phyloP scores from a whole-genome alignment of 2,329 filamentous ascomycete species.

The Penicillium expansum region DNA sequence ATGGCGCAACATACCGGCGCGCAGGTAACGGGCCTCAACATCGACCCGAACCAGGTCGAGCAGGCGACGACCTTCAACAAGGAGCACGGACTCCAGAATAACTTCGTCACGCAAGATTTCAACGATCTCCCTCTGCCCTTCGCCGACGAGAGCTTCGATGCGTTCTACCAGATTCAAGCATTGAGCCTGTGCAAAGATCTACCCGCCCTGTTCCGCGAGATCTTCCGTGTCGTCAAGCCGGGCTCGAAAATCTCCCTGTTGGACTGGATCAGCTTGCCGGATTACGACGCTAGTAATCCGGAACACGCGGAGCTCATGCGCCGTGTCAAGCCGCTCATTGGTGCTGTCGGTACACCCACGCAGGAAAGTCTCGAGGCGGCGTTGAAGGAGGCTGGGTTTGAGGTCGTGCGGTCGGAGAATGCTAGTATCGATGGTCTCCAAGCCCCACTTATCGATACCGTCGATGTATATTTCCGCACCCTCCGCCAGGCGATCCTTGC shows the following conservation, averaged over 20 bases:
- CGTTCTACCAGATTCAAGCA: constrained; percentile 58
- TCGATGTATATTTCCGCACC: constrained; percentile 55
- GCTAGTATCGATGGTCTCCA: constrained; percentile 53
- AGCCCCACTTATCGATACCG: constrained; percentile 54
- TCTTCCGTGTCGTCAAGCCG: constrained; percentile 52
- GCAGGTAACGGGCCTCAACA: constrained; percentile 53
- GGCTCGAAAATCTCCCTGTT: constrained; percentile 52
- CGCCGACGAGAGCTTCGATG: constrained; percentile 50
- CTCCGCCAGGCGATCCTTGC: constrained; percentile 51
- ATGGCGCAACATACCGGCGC: constrained; percentile 52
- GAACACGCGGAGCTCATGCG: constrained; percentile 53
- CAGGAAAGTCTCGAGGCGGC: constrained; percentile 48
- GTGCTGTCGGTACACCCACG: constrained; percentile 55
- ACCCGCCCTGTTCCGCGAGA: constrained; percentile 47
- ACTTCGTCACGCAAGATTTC: constrained; percentile 53
- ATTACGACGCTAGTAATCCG: constrained; percentile 48
- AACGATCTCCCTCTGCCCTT: constrained; percentile 54
- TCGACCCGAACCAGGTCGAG: constrained; percentile 53
- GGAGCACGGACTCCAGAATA: constrained; percentile 46
- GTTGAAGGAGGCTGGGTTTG: constrained; percentile 49
- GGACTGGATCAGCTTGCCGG: constrained; percentile 55
- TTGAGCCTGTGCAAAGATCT: constrained; percentile 54
- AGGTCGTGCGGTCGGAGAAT: constrained; percentile 50
- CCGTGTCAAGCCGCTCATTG: constrained; percentile 55
- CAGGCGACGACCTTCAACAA: constrained; percentile 48